phyloP scores from a whole-genome alignment of 2,329 filamentous ascomycete species.

The Phyllosticta citribraziliensis region DNA sequence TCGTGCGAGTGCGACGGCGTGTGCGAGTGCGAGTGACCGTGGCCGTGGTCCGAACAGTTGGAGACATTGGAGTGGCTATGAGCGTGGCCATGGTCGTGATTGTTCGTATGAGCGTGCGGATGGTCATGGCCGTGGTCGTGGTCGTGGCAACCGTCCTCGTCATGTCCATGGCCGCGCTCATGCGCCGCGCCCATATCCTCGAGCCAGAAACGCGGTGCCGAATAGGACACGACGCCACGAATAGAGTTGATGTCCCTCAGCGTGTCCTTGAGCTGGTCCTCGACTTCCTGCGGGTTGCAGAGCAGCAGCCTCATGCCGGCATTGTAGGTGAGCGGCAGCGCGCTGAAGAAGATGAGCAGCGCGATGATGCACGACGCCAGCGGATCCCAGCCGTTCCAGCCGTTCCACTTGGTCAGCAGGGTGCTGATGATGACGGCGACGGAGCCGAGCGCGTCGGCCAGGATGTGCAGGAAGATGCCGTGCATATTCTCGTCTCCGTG shows the following conservation, averaged over 20 bases:
- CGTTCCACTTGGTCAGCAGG: conserved; percentile 71
- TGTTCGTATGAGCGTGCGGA: conserved; percentile 16
- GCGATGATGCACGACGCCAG: conserved; percentile 91
- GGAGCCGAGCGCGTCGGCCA: conserved; percentile 90
- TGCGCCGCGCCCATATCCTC: conserved; percentile 52
- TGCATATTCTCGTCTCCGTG: conserved; percentile 97
- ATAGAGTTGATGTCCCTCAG: conserved; percentile 74
- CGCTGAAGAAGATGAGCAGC: conserved; percentile 83
- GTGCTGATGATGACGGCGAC: conserved; percentile 92
- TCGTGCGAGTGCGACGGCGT: conserved; percentile 24
- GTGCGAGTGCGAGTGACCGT: conserved; percentile 11
- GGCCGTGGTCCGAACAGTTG: no score
- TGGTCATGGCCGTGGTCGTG: conserved; percentile 27
- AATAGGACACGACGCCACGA: conserved; percentile 75
- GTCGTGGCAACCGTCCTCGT: conserved; percentile 20
- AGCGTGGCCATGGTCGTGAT: conserved; percentile 15
- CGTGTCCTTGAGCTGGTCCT: conserved; percentile 80
- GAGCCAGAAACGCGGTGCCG: conserved; percentile 85
- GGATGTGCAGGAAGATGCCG: conserved; percentile 89
- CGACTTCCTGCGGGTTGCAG: conserved; percentile 71
- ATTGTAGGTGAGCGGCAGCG: conserved; percentile 75
- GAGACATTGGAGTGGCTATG: conserved; percentile 19
- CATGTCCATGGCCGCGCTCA: conserved; percentile 26
- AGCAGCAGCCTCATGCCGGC: conserved; percentile 76
- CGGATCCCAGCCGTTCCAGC: conserved; percentile 92